Evolutionary conservation across 805 yeast species (phyloP).

Genomic region (Wickerhamiella siamensis): DNA sequence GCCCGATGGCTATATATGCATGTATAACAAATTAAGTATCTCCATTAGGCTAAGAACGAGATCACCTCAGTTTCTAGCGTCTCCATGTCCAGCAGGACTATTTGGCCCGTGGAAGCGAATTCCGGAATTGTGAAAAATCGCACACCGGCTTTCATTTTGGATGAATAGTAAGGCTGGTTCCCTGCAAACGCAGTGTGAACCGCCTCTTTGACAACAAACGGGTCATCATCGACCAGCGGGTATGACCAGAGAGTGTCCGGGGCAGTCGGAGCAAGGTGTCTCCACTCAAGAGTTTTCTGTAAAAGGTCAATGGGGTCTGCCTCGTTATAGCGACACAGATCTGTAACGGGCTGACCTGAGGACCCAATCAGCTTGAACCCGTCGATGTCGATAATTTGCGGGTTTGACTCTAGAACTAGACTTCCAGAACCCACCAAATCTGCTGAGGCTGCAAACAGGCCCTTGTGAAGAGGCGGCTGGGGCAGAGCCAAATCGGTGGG

Average conservation of each 20-base stretch:
- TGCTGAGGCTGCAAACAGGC: conserved; percentile 42
- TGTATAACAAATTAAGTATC: too few relatives aligned
- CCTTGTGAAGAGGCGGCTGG: conserved; percentile 76
- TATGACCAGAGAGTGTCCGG: conserved; percentile 91
- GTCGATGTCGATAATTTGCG: conserved; percentile 37
- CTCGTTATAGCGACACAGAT: conserved; percentile 50
- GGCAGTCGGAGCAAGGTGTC: conserved; percentile 81
- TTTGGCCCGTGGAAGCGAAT: conserved; percentile 49
- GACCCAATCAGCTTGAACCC: conserved; percentile 52
- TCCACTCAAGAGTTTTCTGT: conserved; percentile 65
- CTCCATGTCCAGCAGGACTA: conserved; percentile 46
- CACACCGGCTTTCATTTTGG: conserved; percentile 22
- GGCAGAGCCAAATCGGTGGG: conserved; percentile 65
- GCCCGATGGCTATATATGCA: too few relatives aligned
- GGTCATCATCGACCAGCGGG: conserved; percentile 66
- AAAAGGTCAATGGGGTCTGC: conserved; percentile 35
- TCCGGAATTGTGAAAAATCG: conserved; percentile 55
- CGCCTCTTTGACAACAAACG: conserved; percentile 57
- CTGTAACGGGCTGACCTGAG: conserved; percentile 74
- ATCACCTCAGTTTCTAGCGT: conserved; percentile 44
- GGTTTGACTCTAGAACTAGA: conserved; percentile 48
- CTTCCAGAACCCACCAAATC: conserved; percentile 28
- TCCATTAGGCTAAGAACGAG: neutral
- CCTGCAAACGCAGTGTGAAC: conserved; percentile 85
- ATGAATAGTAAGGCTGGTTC: conserved; percentile 53